Conservation (phyloP, 225 moss, liverwort and hornwort genomes). For the Bryoerythrophyllum caledonicum region DNA sequence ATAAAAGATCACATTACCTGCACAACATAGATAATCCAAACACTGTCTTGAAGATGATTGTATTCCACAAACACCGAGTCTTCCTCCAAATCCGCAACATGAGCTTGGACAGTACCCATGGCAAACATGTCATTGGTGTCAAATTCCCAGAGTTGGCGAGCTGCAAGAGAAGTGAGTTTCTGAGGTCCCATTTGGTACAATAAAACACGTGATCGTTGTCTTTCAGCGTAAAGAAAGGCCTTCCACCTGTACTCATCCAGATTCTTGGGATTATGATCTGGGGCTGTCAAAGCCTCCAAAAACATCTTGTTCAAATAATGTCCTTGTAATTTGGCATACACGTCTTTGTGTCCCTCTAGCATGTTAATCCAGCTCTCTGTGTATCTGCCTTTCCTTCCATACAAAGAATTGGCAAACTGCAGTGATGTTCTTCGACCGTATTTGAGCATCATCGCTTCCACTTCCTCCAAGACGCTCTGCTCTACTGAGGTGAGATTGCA, state of each 20-base stretch:
- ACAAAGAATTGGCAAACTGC: conserved; percentile 22
- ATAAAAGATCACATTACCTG: background rate
- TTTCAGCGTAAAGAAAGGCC: conserved; percentile 27
- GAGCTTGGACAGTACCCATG: background rate
- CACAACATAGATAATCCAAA: conserved; percentile 14
- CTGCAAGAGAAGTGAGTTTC: conserved; percentile 11
- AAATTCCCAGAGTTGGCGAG: conserved; percentile 29
- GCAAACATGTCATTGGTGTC: conserved; percentile 20
- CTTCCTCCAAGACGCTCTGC: conserved; percentile 3
- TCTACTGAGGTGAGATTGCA: background rate
- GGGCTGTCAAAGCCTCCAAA: background rate
- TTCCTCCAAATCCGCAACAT: conserved; percentile 13
- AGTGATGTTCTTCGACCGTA: background rate
- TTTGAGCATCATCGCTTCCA: background rate
- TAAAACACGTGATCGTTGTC: conserved; percentile 27
- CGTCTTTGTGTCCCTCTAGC: conserved; percentile 24
- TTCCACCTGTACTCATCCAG: conserved; percentile 17
- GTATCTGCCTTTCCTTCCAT: conserved; percentile 22
- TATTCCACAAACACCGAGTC: conserved; percentile 22
- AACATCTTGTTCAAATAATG: conserved; percentile 22
- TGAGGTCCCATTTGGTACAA: conserved; percentile 30
- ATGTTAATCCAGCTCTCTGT: conserved; percentile 26
- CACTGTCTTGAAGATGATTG: conserved; percentile 13
- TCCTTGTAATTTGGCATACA: conserved; percentile 18
- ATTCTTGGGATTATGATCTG: background rate